Conservation (phyloP, 139 green algal genomes). For the Picochlorum sp. region DNA sequence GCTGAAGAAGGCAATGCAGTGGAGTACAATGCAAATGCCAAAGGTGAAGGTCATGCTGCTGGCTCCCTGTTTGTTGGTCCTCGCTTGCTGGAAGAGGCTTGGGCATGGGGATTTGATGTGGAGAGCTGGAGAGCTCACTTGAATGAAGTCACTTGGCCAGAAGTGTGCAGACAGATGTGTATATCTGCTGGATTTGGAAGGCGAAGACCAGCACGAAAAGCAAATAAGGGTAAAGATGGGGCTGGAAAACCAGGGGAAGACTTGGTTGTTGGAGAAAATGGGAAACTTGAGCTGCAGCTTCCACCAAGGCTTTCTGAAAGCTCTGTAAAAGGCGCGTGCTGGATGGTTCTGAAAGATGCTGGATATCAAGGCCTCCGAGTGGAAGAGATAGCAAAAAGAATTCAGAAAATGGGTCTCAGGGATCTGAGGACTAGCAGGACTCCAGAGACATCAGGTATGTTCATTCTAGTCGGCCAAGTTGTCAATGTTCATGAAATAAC, state of each 20-base stretch:
- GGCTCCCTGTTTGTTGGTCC: slow-evolving; percentile 33
- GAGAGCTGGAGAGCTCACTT: slow-evolving; percentile 85
- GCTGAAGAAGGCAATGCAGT: slow-evolving; percentile 20
- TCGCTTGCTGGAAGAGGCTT: slow-evolving; percentile 69
- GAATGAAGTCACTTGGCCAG: slow-evolving; percentile 78
- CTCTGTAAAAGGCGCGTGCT: slow-evolving; percentile 78
- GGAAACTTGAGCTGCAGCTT: slow-evolving; percentile 49
- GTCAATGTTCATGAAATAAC: not conserved
- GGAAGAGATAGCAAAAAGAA: slow-evolving; percentile 61
- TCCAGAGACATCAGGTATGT: slow-evolving; percentile 25
- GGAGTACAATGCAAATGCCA: not conserved
- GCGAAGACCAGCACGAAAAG: slow-evolving; percentile 2
- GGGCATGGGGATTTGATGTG: slow-evolving; percentile 86
- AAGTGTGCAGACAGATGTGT: slow-evolving; percentile 71
- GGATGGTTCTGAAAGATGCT: slow-evolving; percentile 62
- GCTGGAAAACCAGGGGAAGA: slow-evolving; percentile 20
- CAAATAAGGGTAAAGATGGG: not conserved
- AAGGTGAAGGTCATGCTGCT: not conserved
- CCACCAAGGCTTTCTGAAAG: slow-evolving; percentile 50
- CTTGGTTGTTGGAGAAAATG: not conserved
- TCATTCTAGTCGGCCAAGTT: not conserved
- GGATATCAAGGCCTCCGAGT: slow-evolving; percentile 60
- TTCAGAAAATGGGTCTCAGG: slow-evolving; percentile 63
- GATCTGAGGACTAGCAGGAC: slow-evolving; percentile 58
- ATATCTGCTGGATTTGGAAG: slow-evolving; percentile 37